phyloP scores from a whole-genome alignment of 495 filamentous ascomycete genomes.

The Viridothelium virens region DNA sequence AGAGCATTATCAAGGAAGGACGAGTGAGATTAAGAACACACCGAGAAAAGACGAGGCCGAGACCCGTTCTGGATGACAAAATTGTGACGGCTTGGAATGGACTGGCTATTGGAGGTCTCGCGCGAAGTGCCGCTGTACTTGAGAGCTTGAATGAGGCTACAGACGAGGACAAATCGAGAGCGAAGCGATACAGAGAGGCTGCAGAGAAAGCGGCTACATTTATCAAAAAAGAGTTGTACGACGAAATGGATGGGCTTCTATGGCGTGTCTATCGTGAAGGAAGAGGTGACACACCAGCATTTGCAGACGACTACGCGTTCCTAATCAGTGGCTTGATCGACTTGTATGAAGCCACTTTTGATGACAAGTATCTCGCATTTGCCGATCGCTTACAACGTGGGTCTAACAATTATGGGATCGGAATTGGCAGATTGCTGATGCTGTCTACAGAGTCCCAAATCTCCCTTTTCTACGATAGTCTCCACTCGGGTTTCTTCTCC shows the following conservation, averaged over 20 bases:
- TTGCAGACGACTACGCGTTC: constrained; percentile 95
- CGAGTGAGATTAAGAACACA: constrained; percentile 64
- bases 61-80: constrained; percentile 85
- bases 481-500: constrained; percentile 75
- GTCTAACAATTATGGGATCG: constrained; percentile 19
- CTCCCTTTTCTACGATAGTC: constrained; percentile 38
- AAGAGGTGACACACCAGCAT: constrained; percentile 61
- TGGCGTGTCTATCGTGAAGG: constrained; percentile 73
- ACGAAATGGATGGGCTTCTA: constrained; percentile 52
- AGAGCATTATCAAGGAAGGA: constrained; percentile 58
- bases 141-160: constrained; percentile 21
- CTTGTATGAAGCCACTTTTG: constrained; percentile 80
- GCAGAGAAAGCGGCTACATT: constrained; percentile 67
- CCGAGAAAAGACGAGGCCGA: constrained; percentile 64
- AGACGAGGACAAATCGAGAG: constrained; percentile 49
- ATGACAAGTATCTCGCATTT: constrained; percentile 70
- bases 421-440: constrained; percentile 21
- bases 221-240: constrained; percentile 70
- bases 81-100: constrained; percentile 85
- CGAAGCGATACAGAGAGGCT: constrained; percentile 51
- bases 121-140: constrained; percentile 63
- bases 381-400: constrained; percentile 75
- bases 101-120: constrained; percentile 75
- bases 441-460: constrained; percentile 43
- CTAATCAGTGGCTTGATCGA: constrained; percentile 76